These are phyloP conservation scores for Kandelia obovata DNA, from an alignment of 345 rosid species.

Conservation along the genomic window DNA sequence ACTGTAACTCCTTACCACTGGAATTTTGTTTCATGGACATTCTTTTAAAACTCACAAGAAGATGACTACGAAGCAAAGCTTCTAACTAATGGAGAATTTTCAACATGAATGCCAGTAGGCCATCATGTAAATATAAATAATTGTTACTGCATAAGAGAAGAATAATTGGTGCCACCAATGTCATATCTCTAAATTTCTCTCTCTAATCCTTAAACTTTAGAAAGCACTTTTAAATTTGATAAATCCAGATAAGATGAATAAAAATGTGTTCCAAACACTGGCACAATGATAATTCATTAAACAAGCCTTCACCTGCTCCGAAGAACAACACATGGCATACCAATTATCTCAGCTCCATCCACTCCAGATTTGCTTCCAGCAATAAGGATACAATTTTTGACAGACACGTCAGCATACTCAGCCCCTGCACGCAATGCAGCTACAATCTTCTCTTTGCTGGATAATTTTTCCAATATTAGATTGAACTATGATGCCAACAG, in stretches of 20 bases:
- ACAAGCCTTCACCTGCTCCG: conserved; percentile 68
- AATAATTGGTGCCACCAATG: too few relatives aligned
- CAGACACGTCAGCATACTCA: conserved; percentile 55
- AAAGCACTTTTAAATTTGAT: background rate
- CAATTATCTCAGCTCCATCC: conserved; percentile 67
- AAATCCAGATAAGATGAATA: background rate
- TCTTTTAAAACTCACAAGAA: too few relatives aligned
- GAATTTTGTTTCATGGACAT: too few relatives aligned
- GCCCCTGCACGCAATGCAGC: conserved; percentile 88
- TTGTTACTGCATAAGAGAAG: too few relatives aligned
- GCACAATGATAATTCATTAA: background rate
- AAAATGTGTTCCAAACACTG: background rate
- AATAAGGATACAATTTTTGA: conserved; percentile 66
- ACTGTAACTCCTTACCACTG: too few relatives aligned
- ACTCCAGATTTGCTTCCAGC: conserved; percentile 87
- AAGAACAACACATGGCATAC: conserved; percentile 81
- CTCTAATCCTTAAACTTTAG: too few relatives aligned
- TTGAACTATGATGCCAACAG: conserved; percentile 5
- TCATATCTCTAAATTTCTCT: too few relatives aligned
- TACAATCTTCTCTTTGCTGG: conserved; percentile 69
- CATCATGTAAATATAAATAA: too few relatives aligned
- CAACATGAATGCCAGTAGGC: too few relatives aligned
- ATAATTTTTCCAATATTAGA: conserved; percentile 13
- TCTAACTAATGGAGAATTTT: too few relatives aligned
- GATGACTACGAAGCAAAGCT: too few relatives aligned